Evolutionary conservation across 176 grass and related monocot species (phyloP), one percentile per base, ranked within the genome.

Genomic region (Triticum monococcum): DNA sequence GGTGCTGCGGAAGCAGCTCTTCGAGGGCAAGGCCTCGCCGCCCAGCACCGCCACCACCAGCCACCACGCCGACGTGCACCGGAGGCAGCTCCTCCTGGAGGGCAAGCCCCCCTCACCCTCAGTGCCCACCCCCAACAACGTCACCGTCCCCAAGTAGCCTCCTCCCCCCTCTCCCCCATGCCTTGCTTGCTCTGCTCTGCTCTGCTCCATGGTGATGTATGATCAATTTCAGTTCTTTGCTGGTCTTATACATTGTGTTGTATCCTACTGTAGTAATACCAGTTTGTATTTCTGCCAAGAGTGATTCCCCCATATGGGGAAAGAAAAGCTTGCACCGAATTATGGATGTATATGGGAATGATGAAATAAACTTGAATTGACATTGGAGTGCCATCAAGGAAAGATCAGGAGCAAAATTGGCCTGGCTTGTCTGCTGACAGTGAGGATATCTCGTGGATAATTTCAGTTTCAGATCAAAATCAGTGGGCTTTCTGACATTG

Each of bases 1-100:
- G 63, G 87, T 89, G 57, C 78, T 97, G 30, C 72, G 91, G 31
- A 93, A 94, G 93, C 91, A 89, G 77, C 89, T 97, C 72, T 95
- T 91, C 79, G 91, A 90, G 43, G 85, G 89, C 18, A 77, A 77
- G 74, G 74, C 46, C 0, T 79, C 85, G 18, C 52, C 79, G n/a
- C 80, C 46, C 73, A 24, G 35, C 24, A 28, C 56, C 20, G 45
- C 84, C 74, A 41, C 9, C 37, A 50, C 1, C 43, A 20, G 23
- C 40, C 9, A 31, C 54, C 54, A 57, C 72, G 12, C 41, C 72
- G 72, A 52, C 43, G 72, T 75, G 3, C 8, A 7, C 46, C 46
- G 74, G 74, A 54, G 52, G 74, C 74, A 9, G 46, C 74, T 77
- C 74, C 46, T 54, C 46, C 43, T 52, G 14, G 74, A 77, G 26